These are phyloP conservation scores for Aegilops tauschii DNA, from an alignment of 176 grass and related monocot species.

Conservation along the genomic window DNA sequence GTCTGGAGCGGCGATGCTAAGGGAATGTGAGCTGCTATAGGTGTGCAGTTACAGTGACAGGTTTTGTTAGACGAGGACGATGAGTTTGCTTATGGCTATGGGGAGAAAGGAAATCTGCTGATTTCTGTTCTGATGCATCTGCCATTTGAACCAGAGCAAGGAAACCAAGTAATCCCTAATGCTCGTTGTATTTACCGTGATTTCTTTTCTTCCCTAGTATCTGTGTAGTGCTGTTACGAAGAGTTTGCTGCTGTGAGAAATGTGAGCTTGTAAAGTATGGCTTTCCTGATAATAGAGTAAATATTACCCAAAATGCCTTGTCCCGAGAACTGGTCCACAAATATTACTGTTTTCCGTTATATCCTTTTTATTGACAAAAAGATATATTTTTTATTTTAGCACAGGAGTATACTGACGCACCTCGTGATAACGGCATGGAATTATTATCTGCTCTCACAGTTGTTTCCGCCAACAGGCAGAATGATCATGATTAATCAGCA, in stretches of 20 bases:
- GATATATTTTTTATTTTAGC: neutral
- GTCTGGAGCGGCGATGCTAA: conserved; percentile 52
- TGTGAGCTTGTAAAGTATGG: neutral
- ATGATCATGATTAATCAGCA: too few relatives aligned
- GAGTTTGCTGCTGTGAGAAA: conserved; percentile 6
- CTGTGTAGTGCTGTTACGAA: neutral
- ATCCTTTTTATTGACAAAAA: neutral
- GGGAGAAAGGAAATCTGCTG: conserved; percentile 15
- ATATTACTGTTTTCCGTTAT: neutral
- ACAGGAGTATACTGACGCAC: neutral
- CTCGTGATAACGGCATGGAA: neutral
- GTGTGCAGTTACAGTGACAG: neutral
- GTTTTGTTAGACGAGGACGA: neutral
- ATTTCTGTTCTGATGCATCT: conserved; percentile 2
- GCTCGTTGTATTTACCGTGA: neutral
- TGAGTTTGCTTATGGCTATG: neutral
- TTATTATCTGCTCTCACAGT: conserved; percentile 24
- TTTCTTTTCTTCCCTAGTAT: conserved; percentile 18
- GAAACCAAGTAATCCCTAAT: conserved; percentile 26
- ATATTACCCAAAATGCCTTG: neutral
- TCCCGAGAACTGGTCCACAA: neutral
- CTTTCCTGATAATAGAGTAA: neutral
- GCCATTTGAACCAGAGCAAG: neutral
- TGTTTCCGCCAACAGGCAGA: neutral
- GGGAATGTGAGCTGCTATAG: conserved; percentile 28